Percentiles rank a stretch among this genome's conserved stretches.
These are phyloP conservation scores for Trichosporon faecale DNA, from an alignment of 1,284 basidiomycete species.

Conservation along the genomic window DNA sequence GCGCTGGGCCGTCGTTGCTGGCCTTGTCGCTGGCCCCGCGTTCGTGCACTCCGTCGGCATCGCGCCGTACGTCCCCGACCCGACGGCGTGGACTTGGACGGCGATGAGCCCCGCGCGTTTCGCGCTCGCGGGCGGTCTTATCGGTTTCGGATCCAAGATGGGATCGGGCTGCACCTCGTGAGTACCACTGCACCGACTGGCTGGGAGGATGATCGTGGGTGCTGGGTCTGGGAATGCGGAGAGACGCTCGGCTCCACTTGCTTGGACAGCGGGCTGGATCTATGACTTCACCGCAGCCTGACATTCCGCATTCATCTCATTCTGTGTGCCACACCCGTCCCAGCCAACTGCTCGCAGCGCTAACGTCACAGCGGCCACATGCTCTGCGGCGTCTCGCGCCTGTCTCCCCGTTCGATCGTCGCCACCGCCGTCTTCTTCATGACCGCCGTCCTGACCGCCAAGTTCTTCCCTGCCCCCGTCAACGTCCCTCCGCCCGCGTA, in stretches of 20 bases:
- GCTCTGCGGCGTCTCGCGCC: slow-evolving; percentile 63
- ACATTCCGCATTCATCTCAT: neutral
- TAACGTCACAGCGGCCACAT: slow-evolving; percentile 59
- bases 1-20: slow-evolving; percentile 38
- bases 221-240: too few species aligned
- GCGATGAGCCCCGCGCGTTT: slow-evolving; percentile 43
- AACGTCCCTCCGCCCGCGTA: slow-evolving; percentile 18
- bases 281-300: neutral
- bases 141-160: slow-evolving; percentile 65
- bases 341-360: neutral
- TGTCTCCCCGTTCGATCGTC: slow-evolving; percentile 58
- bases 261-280: neutral
- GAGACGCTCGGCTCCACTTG: neutral
- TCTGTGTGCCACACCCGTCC: neutral
- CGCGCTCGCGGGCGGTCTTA: slow-evolving; percentile 59
- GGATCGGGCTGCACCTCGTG: slow-evolving; percentile 40
- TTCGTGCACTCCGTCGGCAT: slow-evolving; percentile 27
- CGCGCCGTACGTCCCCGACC: slow-evolving; percentile 53
- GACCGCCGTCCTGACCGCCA: slow-evolving; percentile 55
- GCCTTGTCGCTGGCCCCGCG: slow-evolving; percentile 41
- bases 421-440: slow-evolving; percentile 61
- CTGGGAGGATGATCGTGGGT: neutral
- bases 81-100: slow-evolving; percentile 54
- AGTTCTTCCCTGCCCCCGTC: slow-evolving; percentile 46
- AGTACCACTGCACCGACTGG: neutral